Base-by-base conservation (phyloP, 2,329 filamentous ascomycete genomes). In the Chaetomiaceae sp. region DNA sequence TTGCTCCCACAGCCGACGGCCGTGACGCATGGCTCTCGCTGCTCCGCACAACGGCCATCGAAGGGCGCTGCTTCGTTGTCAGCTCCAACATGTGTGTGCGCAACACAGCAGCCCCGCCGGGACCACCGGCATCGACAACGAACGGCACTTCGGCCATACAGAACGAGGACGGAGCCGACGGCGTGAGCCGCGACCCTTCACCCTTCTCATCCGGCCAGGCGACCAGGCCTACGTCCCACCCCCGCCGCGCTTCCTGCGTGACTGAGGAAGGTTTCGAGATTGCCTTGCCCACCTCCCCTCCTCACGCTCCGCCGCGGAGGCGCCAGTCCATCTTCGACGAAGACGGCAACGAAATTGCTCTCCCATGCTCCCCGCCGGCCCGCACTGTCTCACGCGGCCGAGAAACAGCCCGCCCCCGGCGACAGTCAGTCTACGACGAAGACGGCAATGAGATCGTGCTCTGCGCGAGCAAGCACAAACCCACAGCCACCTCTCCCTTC, bases 1-100 rank as follows among this genome's bases (percentile, higher is more conserved):
- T 96, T 2, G 89, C 90, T 0, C 91, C 91, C 0, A 96, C 90
- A 1, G 90, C 90, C 1, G 91, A 96, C 67, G 79, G 75, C 17
- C 76, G 90, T 50, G 86, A 91, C 58, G 81, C 86, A 0, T 97
- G 91, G 91, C 67, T 87, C 19, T 69, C 80, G 0, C 70, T 94
- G n/a, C 84, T 95, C 81, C 77, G 84, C 42, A 95, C 89, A 0
- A 73, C 93, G 6, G 89, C 81, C 3, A 75, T 79, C 43, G 91
- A 97, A 65, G 86, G 89, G 0, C 75, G 90, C 17, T 87, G 87
- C 56, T 90, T 94, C 56, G 89, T 96, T 15, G 69, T 96, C 3
- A 88, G 81, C 60, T 82, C 86, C 36, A 95, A 95, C 64, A 90
- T 94, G 72, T 90, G 85, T 60, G 76, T 87, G 3, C 77, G 73